Base-by-base conservation (phyloP, 2,329 filamentous ascomycete genomes). In the Tolypocladium amazonense region DNA sequence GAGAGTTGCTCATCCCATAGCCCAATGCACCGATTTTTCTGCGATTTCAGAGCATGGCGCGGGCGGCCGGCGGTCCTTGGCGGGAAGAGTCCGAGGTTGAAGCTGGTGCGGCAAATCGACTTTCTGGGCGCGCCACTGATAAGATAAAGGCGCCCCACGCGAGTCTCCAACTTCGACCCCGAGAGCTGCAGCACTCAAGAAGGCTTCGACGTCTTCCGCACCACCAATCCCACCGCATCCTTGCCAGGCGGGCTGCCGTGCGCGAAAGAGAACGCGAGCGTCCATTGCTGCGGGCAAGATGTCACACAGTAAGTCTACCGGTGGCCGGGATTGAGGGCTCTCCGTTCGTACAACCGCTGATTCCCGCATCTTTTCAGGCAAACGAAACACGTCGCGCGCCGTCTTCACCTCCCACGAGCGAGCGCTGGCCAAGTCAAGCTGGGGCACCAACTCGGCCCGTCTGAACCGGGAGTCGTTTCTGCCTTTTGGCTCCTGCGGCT, bases 361-460 rank as follows among this genome's bases (percentile, higher is more conserved):
- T 52, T 27, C n/a, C 5, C n/a, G 35, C 20, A n/a, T 41, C 7
- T 27, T 43, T 39, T 62, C 60, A 86, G 84, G 84, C 70, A 96
- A 96, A 78, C 86, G 91, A 67, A 96, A 97, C 76, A 96, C 92
- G 53, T 93, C 90, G 53, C 86, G 93, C 53, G 87, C 92, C 50
- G 92, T 97, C 75, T 97, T 97, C 79, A 97, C 94, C 39, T 87
- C 91, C 30, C 86, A 97, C 76, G 94, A 97, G 77, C 88, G 94
- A 65, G 83, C 84, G 57, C 83, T 93, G 56, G 88, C 96, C 62
- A 90, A 92, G 69, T 83, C 84, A 23, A 85, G 86, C 66, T 97
- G 94, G 92, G 86, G 88, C 66, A 85, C 88, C 11, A 89, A 88
- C 65, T 86, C 88, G 57, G 91, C 92, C n/a, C 89, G 91, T 58